Evolutionary conservation across 345 rosid genomes (phyloP), one percentile per base, ranked within the genome.

Genomic region (Ricinus communis): DNA sequence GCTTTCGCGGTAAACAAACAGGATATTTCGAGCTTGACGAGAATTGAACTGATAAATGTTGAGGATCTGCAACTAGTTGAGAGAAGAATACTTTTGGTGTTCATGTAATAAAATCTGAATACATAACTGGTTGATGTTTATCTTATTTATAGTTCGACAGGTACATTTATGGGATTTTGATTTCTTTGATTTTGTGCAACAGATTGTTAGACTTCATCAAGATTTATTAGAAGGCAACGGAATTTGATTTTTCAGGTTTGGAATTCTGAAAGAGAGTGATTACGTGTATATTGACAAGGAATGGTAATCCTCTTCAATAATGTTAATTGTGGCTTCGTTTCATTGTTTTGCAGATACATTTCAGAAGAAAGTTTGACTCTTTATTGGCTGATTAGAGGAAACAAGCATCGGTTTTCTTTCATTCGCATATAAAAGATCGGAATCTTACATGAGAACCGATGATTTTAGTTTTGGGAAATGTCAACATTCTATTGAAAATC

Each of bases 1-100:
- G 46, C 67, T 22, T 22, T 80, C 83, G 60, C 69, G 78, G 56
- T 52, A 61, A 70, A 66, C 81, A 74, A 79, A 80, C 84, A 73
- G 69, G 50, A 21, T 54, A 25, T 55, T 50, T 50, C 16, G 16
- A n/a, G 68, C 18, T 46, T 62, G 54, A 25, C 36, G 50, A 63
- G 25, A 62, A 67, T 77, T 77, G 60, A 57, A 47, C 45, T 31
- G 54, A 31, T 69, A 52, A 80, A 74, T 74, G 79, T 55, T 19
- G 55, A 71, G 74, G 79, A 79, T 84, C 80, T 74, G 71, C 68
- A 27, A 25, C 71, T 52, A 5, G 6, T 68, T 45, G 30, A 33
- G 62, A 54, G 43, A 65, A 71, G 40, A 19, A 61, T 25, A 11
- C 8, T 66, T 67, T 49, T 43, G 18, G 14, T 55, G 50, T 9